These are phyloP conservation scores for Aspergillus phoenicis DNA, from an alignment of 2,329 filamentous ascomycete species.

Conservation along the genomic window DNA sequence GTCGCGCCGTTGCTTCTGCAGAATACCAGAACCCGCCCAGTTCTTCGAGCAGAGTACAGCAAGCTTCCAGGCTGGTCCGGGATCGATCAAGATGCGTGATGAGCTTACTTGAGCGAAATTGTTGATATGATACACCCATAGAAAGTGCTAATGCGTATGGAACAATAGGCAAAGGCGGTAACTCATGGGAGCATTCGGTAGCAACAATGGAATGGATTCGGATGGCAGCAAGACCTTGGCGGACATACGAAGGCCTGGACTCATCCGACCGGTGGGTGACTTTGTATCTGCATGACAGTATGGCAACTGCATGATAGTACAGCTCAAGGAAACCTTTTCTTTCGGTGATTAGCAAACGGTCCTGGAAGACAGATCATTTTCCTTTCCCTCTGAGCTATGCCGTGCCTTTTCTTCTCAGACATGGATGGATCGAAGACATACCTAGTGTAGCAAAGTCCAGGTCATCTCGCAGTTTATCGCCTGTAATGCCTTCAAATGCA, in stretches of 20 bases:
- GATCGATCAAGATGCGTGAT: slow-evolving; percentile 42
- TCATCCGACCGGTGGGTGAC: slow-evolving; percentile 42
- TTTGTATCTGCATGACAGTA: slow-evolving; percentile 57
- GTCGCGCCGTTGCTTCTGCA: slow-evolving; percentile 45
- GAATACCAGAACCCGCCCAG: slow-evolving; percentile 43
- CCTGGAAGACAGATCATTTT: neutral
- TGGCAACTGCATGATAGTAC: slow-evolving; percentile 60
- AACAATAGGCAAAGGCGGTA: slow-evolving; percentile 58
- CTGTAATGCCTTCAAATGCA: slow-evolving; percentile 39
- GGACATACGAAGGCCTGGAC: slow-evolving; percentile 54
- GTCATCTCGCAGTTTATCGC: slow-evolving; percentile 28
- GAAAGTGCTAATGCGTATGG: slow-evolving; percentile 60
- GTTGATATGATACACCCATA: slow-evolving; percentile 59
- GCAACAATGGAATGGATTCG: slow-evolving; percentile 57
- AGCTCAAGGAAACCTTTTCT: slow-evolving; percentile 54
- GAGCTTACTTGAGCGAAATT: slow-evolving; percentile 56
- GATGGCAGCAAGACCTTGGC: slow-evolving; percentile 58
- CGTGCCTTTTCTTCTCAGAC: neutral
- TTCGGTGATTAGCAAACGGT: neutral
- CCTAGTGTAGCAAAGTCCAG: slow-evolving; percentile 35
- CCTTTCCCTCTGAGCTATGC: neutral
- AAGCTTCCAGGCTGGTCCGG: slow-evolving; percentile 39
- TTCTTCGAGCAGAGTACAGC: slow-evolving; percentile 39
- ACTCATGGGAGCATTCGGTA: slow-evolving; percentile 46
- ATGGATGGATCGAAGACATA: slow-evolving; percentile 10